These are phyloP conservation scores for Solanum dulcamara DNA, from an alignment of 257 asterid species.

Conservation along the genomic window DNA sequence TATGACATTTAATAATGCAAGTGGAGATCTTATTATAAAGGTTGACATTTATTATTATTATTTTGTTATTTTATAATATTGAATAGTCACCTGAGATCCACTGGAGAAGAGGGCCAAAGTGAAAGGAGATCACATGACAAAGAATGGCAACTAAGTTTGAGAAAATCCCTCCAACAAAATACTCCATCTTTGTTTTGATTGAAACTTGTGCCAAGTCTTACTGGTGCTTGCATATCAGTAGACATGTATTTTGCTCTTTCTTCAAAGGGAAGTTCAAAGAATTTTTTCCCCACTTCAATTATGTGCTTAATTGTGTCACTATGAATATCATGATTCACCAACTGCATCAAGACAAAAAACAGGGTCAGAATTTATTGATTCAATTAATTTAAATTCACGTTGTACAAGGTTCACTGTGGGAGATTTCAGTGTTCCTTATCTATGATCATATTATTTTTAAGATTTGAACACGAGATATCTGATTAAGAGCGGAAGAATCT, in stretches of 20 bases:
- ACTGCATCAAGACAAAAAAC: constrained; percentile 3
- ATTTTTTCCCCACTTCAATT: constrained; percentile 1
- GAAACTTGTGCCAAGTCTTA: constrained; percentile 21
- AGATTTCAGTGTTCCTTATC: not conserved
- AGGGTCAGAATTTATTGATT: not conserved
- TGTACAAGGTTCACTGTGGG: not conserved
- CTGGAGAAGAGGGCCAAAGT: constrained; percentile 24
- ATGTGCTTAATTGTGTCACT: not conserved
- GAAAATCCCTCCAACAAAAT: constrained; percentile 27
- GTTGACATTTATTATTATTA: not conserved
- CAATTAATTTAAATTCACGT: not conserved
- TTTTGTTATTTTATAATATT: not conserved
- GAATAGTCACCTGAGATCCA: constrained; percentile 7
- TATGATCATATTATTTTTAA: not conserved
- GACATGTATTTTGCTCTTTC: constrained; percentile 22
- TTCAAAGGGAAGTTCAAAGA: constrained; percentile 23
- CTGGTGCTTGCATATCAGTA: constrained; percentile 11
- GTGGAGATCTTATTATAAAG: not conserved
- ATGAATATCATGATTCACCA: constrained; percentile 23
- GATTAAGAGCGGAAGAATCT: not conserved
- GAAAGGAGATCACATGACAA: not conserved
- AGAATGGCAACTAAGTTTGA: constrained; percentile 16
- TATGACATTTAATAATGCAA: not conserved
- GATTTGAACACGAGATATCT: not conserved
- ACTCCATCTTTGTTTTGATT: constrained; percentile 23